Base-by-base conservation (phyloP, 202 grass and related monocot genomes). In the Cymbopogon flexuosus region DNA sequence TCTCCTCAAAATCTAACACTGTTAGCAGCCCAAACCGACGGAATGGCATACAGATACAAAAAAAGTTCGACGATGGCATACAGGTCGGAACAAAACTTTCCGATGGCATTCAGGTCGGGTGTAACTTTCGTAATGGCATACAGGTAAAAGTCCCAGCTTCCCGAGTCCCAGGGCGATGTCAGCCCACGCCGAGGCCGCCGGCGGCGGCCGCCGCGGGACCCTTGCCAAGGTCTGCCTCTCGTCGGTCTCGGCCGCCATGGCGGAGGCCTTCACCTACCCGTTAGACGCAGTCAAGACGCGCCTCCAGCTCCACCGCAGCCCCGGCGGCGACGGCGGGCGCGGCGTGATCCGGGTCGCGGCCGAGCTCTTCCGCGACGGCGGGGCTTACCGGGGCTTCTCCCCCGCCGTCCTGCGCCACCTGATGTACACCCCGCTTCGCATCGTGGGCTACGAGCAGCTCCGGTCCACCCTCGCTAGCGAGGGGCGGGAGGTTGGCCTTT, bases 201-300 rank as follows among this genome's bases (percentile, higher is more conserved):
- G 7, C 64, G 76, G 19, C 64, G 76, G 76, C 54, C 46, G 36
- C 22, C 37, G 33, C 64, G 66, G 65, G 30, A 83, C 59, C 61
- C 22, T 91, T 2, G 68, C 83, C 42, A 97, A 89, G 87, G 75
- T 93, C 9, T 77, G 49, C 27, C 89, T 97, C 10, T 85, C 94
- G n/a, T 97, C 87, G 33, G n/a, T 85, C 64, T 93, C 94, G 23
- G 87, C 91, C 4, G 83, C 91, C 0, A 75, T 77, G 21, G 89
- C 93, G 40, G 93, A 97, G 87, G 37, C 43, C 36, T 81, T 87
- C 2, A 97, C 93, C 59, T 97, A 86, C 72, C 91, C 91, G n/a
- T 88, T 93, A 39, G 94, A 97, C 70, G 87, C 84, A 80, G 39
- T 88, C 42, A 97, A 97, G 91, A 93, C 87, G 43, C 82, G 91